These are phyloP conservation scores for Didymella exigua DNA, from an alignment of 2,329 filamentous ascomycete genomes.

Conservation along the genomic window DNA sequence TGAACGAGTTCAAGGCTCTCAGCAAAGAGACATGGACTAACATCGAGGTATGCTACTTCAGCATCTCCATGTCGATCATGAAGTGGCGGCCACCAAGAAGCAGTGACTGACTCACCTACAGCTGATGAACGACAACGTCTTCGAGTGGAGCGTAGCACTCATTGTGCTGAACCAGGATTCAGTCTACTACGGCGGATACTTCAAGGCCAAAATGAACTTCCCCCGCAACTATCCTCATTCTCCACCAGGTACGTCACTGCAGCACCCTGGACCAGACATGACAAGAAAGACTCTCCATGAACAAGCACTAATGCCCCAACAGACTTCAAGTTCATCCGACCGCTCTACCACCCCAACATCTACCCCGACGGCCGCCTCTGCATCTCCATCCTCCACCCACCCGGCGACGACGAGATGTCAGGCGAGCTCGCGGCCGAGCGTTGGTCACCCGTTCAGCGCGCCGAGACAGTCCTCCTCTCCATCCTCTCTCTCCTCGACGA, in stretches of 20 bases:
- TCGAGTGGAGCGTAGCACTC: conserved; percentile 84
- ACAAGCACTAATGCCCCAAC: conserved; percentile 14
- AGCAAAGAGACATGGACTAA: conserved; percentile 92
- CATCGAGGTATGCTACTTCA: conserved; percentile 68
- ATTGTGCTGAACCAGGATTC: conserved; percentile 94
- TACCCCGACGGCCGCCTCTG: conserved; percentile 89
- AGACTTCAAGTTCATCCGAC: conserved; percentile 81
- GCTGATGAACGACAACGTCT: conserved; percentile 80
- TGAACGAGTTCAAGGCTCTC: conserved; percentile 84
- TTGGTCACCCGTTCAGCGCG: conserved; percentile 92
- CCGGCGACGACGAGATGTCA: conserved; percentile 90
- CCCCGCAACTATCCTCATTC: conserved; percentile 86
- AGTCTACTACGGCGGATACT: conserved; percentile 89
- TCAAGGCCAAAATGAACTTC: conserved; percentile 89
- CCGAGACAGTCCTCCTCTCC: conserved; percentile 92
- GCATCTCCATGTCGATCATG: not conserved
- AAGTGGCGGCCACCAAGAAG: conserved; percentile 19
- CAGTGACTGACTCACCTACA: conserved; percentile 48
- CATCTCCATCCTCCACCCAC: conserved; percentile 93
- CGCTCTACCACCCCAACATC: conserved; percentile 91
- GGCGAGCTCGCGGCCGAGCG: conserved; percentile 89
- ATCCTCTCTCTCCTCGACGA: conserved; percentile 92
- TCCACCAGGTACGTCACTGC: conserved; percentile 65
- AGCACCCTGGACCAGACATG: conserved; percentile 3
- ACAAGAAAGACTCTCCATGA: not conserved